Evolutionary conservation across 78 protist species (phyloP).

Genomic region (Chrysochromulina parva): DNA sequence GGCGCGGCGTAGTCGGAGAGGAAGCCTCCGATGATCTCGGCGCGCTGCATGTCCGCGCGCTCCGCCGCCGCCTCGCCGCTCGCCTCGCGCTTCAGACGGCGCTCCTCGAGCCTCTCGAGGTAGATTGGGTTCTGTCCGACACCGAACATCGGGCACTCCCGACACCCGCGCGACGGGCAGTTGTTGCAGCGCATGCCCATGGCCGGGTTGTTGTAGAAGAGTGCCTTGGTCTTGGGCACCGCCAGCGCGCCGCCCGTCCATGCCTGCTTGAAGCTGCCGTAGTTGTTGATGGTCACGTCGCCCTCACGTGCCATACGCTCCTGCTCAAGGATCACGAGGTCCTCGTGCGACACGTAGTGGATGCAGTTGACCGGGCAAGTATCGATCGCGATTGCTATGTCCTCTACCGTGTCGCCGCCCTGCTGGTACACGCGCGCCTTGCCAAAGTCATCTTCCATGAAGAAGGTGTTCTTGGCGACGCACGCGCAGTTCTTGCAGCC

Average conservation of each 20-base stretch:
- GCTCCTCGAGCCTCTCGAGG: slow-evolving; percentile 3
- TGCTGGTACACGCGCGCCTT: not conserved
- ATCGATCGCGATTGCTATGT: not conserved
- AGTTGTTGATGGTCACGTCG: not conserved
- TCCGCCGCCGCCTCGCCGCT: not conserved
- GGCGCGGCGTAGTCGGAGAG: too few relatives aligned
- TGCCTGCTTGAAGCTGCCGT: not conserved
- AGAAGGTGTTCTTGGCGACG: not conserved
- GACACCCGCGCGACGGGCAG: not conserved
- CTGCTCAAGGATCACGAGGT: not conserved
- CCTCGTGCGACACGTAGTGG: not conserved
- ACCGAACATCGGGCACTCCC: not conserved
- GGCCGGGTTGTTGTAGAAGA: not conserved
- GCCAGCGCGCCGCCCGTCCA: not conserved
- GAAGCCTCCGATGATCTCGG: too few relatives aligned
- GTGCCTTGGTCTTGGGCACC: not conserved
- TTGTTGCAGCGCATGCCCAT: not conserved
- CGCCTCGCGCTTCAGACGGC: not conserved
- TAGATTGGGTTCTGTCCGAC: not conserved
- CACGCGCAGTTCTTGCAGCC: not conserved
- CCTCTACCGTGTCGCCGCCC: not conserved
- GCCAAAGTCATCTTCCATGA: not conserved
- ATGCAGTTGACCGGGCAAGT: slow-evolving; percentile 23
- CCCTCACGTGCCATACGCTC: not conserved
- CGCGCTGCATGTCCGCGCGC: too few relatives aligned